phyloP scores from a whole-genome alignment of 768 basidiomycete genomes.

The Punctularia strigosozonata region DNA sequence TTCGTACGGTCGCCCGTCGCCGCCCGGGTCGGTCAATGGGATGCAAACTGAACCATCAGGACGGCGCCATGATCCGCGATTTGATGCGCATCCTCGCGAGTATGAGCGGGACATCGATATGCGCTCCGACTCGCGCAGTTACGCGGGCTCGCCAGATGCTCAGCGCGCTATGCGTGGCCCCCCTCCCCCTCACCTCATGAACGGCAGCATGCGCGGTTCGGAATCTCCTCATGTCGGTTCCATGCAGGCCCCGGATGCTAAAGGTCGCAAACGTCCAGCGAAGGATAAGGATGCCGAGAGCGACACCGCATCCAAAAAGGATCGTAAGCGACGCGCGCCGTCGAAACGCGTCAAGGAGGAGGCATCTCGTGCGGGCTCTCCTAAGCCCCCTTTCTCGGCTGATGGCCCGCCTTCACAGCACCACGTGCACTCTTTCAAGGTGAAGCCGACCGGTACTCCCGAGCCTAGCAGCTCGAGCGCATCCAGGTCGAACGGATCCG shows the following conservation, averaged over 20 bases:
- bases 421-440: slow-evolving; percentile 8
- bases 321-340: slow-evolving; percentile 37
- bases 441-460: slow-evolving; percentile 32
- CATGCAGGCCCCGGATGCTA: slow-evolving; percentile 28
- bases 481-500: slow-evolving; percentile 48
- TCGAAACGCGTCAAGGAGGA: slow-evolving; percentile 31
- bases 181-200: slow-evolving; percentile 18
- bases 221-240: slow-evolving; percentile 44
- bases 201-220: slow-evolving; percentile 32
- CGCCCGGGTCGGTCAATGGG: no score
- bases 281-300: slow-evolving; percentile 38
- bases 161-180: background rate
- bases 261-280: slow-evolving; percentile 28
- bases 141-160: slow-evolving; percentile 35
- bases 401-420: slow-evolving; percentile 3
- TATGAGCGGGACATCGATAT: slow-evolving; percentile 24
- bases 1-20: no score
- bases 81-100: slow-evolving; percentile 29
- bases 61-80: slow-evolving; percentile 55
- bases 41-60: slow-evolving; percentile 32
- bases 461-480: slow-evolving; percentile 58
- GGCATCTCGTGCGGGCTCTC: slow-evolving; percentile 32
- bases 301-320: slow-evolving; percentile 30
- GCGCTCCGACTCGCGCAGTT: slow-evolving; percentile 9
- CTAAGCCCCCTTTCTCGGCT: slow-evolving; percentile 18